Evolutionary conservation across 148 eudicot species (phyloP), one percentile per base, ranked within the genome.

Genomic region (Chenopodium suecicum): DNA sequence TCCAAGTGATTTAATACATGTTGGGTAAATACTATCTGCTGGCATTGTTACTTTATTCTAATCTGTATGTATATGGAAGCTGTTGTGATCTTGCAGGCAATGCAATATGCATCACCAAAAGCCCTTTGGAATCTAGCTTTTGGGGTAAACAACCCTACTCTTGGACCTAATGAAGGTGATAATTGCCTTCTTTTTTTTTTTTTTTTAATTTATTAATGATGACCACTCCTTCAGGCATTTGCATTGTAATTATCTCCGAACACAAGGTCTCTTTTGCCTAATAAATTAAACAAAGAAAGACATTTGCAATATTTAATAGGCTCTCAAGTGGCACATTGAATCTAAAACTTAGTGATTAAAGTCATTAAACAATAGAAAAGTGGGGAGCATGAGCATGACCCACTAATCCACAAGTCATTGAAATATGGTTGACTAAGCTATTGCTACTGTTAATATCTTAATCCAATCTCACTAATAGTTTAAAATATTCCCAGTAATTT

Each of bases 81-180:
- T 91, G 73, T 80, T 85, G 20, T 76, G 60, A 81, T 79, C 85
- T 88, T 92, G 91, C 91, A 95, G 99, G 94, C 98, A 83, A 93
- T 95, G 99, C 95, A 94, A 82, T 95, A 92, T 94, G 89, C 95
- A 81, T 95, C 99, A 85, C 97, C 95, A 70, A 95, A 95, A 88
- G 99, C 99, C 82, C 75, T 95, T 37, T 95, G 99, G 99, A 95
- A 92, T 84, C 78, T 83, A 31, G 75, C 91, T 81, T 89, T 91
- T 89, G 99, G 99, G 81, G 91, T 86, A 48, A 58, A 80, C 76
- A 88, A 77, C 81, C 94, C 97, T 58, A 78, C 88, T 80, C 88
- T 92, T 79, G 82, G 80, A 83, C 82, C 78, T 73, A 79, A 89
- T 62, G 88, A 87, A 88, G 99, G 98, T 92, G 74, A 81, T 89